Evolutionary conservation across 1,284 basidiomycete species (phyloP), one percentile per base, ranked within the genome.

Genomic region (Leccinum laetum): DNA sequence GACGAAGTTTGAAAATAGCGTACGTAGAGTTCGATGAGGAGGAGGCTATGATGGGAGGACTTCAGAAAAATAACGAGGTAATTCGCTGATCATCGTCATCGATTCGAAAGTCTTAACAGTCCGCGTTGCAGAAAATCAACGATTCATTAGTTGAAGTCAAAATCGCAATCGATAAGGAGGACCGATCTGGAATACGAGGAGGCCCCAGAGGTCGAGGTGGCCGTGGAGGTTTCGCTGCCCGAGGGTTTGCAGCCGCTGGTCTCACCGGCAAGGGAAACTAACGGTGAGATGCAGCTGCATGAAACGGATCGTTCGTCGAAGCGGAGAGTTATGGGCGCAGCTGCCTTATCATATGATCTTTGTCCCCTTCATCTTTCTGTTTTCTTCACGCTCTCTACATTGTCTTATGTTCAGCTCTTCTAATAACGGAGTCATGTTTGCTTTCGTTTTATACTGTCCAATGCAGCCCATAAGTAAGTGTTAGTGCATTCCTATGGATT

Each of bases 11-110:
- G 70, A 88, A 82, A 69, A 81, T 92, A 64, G 92, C 87, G 1
- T 96, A 95, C 71, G 86, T 96, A 65, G 95, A 96, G 75, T 96
- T 96, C 77, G 90, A 86, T 7, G 91, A 91, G 71, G 93, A 95
- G 72, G 90, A 90, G 58, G 83, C 87, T 24, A 93, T 95, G 91
- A 90, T 86, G 71, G 84, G 81, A 26, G 94, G 88, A 1, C 78
- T 96, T 26, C 88, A 86, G 67, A 89, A 87, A 70, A 87, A 91
- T 70, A 84, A 82, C 14, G 87, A 89, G 75, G 93, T 93, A 69
- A 66, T 21, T 24, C 7, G 5, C 16, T 5, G 5, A 82, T 78
- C 59, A 7, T 65, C 67, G 18, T 58, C 18, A 21, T 26, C 65
- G 41, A 21, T 65, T 44, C 16, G 8, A 44, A 8, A 53, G 21